Conservation (phyloP, 2,329 filamentous ascomycete species). For the Whalleya microplaca region DNA sequence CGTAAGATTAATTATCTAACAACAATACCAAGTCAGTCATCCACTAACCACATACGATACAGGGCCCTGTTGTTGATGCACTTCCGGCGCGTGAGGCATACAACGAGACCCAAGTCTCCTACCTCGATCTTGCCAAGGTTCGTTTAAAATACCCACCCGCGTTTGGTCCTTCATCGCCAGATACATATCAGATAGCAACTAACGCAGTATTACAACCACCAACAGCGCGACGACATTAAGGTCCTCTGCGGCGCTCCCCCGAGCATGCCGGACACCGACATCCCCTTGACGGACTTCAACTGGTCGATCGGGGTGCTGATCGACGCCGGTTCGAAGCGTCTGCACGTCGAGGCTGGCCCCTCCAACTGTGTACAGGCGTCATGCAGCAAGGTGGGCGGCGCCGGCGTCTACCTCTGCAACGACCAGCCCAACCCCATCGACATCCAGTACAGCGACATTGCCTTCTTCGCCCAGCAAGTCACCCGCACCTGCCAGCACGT, state of each 20-base stretch:
- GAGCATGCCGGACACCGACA: slow-evolving; percentile 4
- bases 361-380: slow-evolving; percentile 9
- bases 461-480: slow-evolving; percentile 17
- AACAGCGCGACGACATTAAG: slow-evolving; percentile 13
- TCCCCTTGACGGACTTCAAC: slow-evolving; percentile 9
- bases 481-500: slow-evolving; percentile 15
- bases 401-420: slow-evolving; percentile 21
- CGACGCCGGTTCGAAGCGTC: not conserved
- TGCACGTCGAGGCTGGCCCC: slow-evolving; percentile 18
- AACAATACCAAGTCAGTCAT: not conserved
- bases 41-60: not conserved
- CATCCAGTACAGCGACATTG: slow-evolving; percentile 11
- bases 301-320: slow-evolving; percentile 16
- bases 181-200: not conserved
- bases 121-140: not conserved
- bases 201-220: not conserved
- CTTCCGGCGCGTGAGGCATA: not conserved
- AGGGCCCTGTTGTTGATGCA: not conserved
- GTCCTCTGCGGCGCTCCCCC: slow-evolving; percentile 16
- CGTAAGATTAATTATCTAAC: not conserved
- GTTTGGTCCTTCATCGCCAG: not conserved
- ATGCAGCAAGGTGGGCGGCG: slow-evolving; percentile 8
- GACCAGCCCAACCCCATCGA: slow-evolving; percentile 10
- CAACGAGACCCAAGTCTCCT: not conserved
- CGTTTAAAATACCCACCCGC: not conserved